A percentile compares a stretch with the other conserved stretches of the same genome.
Conservation (phyloP, 805 yeast species). For the Saccharomyces paradoxus region DNA sequence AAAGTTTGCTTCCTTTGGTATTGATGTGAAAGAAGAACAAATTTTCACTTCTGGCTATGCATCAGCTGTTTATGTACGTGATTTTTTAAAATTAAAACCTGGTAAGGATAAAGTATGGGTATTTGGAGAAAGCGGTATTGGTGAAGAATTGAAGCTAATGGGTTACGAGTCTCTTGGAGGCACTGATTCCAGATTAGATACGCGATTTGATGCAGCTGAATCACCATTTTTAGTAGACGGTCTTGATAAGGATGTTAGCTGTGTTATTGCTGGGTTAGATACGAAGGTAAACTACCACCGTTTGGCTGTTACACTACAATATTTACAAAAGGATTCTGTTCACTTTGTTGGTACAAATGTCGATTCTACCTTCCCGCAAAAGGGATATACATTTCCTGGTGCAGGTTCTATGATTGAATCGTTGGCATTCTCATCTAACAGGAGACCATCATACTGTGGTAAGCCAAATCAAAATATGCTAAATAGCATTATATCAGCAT, state of each 20-base stretch:
- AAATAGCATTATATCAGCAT: constrained; percentile 72
- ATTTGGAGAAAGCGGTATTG: constrained; percentile 81
- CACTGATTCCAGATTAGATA: constrained; percentile 52
- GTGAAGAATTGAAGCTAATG: constrained; percentile 61
- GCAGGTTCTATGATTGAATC: constrained; percentile 88
- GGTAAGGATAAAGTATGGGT: constrained; percentile 74
- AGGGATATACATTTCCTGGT: constrained; percentile 82
- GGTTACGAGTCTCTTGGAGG: constrained; percentile 84
- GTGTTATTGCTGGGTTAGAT: constrained; percentile 86
- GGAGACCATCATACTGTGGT: constrained; percentile 85
- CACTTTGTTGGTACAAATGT: constrained; percentile 88
- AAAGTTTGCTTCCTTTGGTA: constrained; percentile 59
- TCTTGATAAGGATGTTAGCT: constrained; percentile 68
- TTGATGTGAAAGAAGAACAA: constrained; percentile 45
- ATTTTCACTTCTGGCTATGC: constrained; percentile 91
- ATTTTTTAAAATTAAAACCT: constrained; percentile 65
- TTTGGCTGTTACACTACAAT: constrained; percentile 73
- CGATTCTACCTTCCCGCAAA: constrained; percentile 89
- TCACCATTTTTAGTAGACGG: constrained; percentile 39
- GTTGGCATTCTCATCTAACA: constrained; percentile 64
- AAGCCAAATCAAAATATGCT: constrained; percentile 87
- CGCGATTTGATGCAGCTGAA: constrained; percentile 48
- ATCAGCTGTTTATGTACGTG: constrained; percentile 73
- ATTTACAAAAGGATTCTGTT: constrained; percentile 46
- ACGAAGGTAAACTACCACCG: constrained; percentile 70